Base-by-base conservation (phyloP, 2,329 filamentous ascomycete genomes). In the Diplodia scrobiculata region DNA sequence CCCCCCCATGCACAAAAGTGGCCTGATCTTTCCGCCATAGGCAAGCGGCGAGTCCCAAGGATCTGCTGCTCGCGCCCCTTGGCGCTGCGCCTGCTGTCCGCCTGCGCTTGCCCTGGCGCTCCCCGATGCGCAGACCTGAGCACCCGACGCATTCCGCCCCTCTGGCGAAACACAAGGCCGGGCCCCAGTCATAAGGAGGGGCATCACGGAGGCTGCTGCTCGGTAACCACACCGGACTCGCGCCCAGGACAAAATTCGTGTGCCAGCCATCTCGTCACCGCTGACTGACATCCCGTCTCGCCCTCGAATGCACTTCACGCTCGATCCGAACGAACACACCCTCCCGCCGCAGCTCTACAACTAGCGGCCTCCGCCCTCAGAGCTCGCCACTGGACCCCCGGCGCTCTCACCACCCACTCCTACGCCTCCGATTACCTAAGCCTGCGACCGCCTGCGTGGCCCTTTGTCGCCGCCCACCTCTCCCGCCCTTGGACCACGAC, bases 291-390 rank as follows among this genome's bases (percentile, higher is more conserved):
- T 47, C 41, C 11, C 45, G 27, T 36, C 32, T 36, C 32, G 64
- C 21, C 45, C 64, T 66, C 64, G 64, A 60, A 66, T 66, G 64
- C 64, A 66, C 64, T 66, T 66, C 54, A 66, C 64, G 32, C 17
- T 27, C 47, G 64, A 59, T 14, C 47, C 64, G 21, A 29, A 45
- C 47, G 36, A 51, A 45, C 64, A 66, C 17, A 66, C 64, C 34
- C 48, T 60, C 21, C 64, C 64, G 14, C 64, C 64, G 21, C 53
- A 66, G 41, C 54, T 66, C 54, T 66, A 66, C 64, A 66, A 60
- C 64, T 66, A 52, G 34, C 51, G 5, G 25, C 50, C n/a, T n/a
- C 13, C 21, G 14, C 55, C 53, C 29, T 19, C 29, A 19, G 32
- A 36, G 3, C 54, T 32, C 11, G 21, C 50, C 34, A n/a, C 19